These are phyloP conservation scores for Dendrocalamus latiflorus DNA, from an alignment of 202 grass and related monocot species.

Conservation along the genomic window DNA sequence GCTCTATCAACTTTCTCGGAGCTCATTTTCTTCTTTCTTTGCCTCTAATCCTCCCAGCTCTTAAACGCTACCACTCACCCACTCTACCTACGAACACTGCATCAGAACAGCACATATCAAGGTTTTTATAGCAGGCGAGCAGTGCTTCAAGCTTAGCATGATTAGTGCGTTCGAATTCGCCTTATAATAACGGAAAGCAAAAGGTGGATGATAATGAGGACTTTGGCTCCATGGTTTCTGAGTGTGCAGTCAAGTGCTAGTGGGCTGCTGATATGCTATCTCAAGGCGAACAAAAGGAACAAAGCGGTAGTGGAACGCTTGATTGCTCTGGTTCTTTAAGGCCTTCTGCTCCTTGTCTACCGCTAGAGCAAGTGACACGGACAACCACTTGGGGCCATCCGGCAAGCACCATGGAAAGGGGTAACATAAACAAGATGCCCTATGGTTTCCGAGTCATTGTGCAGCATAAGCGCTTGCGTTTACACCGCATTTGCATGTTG, in stretches of 20 bases:
- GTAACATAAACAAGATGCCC: neutral
- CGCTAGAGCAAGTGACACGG: neutral
- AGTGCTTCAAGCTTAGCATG: neutral
- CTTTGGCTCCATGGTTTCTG: conserved; percentile 29
- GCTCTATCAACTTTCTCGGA: neutral
- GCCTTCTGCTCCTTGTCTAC: neutral
- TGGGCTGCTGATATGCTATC: conserved; percentile 19
- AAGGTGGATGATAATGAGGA: neutral
- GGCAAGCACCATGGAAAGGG: conserved; percentile 18
- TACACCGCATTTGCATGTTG: neutral
- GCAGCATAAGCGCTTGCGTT: neutral
- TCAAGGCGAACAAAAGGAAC: neutral
- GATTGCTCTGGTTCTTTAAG: conserved; percentile 24
- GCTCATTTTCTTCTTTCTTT: conserved; percentile 11
- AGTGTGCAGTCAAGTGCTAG: conserved; percentile 22
- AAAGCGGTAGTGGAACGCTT: conserved; percentile 3
- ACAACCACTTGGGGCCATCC: neutral
- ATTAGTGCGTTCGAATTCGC: neutral
- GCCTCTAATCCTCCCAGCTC: neutral
- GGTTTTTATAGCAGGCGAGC: conserved; percentile 7
- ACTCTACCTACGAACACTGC: neutral
- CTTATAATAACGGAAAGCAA: conserved; percentile 34
- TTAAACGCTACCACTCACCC: neutral
- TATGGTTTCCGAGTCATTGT: conserved; percentile 32
- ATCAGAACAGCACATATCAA: neutral